Percentiles rank a stretch among this genome's conserved stretches.
Evolutionary conservation across 164 flowering plant species (phyloP).

Genomic region (Macadamia tetraphylla): DNA sequence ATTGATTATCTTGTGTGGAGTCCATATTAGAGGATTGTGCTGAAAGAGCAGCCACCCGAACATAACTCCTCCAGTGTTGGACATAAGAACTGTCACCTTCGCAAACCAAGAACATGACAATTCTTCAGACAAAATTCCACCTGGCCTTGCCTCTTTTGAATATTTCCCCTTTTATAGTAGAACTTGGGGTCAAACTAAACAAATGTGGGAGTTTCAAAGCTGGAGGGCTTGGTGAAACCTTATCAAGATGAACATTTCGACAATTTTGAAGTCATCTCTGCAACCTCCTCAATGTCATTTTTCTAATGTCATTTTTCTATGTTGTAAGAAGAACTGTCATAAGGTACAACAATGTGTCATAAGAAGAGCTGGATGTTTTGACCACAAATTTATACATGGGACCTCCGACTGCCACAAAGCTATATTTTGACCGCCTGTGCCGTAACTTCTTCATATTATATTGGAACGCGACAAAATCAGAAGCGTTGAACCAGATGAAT

Average conservation of each 20-base stretch:
- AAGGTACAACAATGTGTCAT: too few species aligned
- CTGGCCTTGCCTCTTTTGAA: conserved; percentile 53
- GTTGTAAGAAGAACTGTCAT: too few species aligned
- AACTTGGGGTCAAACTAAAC: conserved; percentile 80
- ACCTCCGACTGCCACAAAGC: too few species aligned
- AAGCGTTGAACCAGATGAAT: too few species aligned
- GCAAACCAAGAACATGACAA: conserved; percentile 22
- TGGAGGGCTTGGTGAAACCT: conserved; percentile 54
- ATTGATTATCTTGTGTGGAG: conserved; percentile 55
- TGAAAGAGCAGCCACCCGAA: conserved; percentile 84
- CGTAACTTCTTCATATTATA: too few species aligned
- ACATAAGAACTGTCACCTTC: conserved; percentile 55
- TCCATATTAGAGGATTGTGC: conserved; percentile 42
- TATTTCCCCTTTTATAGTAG: conserved; percentile 64
- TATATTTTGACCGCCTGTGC: too few species aligned
- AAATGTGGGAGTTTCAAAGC: conserved; percentile 87
- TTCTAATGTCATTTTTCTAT: conserved; percentile 32
- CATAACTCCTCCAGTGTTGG: conserved; percentile 74
- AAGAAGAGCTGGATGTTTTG: too few species aligned
- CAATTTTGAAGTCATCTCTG: conserved; percentile 61
- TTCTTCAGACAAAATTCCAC: conserved; percentile 28
- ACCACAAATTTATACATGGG: too few species aligned
- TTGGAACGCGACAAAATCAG: too few species aligned
- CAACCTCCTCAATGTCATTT: conserved; percentile 46
- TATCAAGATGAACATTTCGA: conserved; percentile 67